These are phyloP conservation scores for Geosmithia putterillii DNA, from an alignment of 2,329 filamentous ascomycete species.

Conservation along the genomic window DNA sequence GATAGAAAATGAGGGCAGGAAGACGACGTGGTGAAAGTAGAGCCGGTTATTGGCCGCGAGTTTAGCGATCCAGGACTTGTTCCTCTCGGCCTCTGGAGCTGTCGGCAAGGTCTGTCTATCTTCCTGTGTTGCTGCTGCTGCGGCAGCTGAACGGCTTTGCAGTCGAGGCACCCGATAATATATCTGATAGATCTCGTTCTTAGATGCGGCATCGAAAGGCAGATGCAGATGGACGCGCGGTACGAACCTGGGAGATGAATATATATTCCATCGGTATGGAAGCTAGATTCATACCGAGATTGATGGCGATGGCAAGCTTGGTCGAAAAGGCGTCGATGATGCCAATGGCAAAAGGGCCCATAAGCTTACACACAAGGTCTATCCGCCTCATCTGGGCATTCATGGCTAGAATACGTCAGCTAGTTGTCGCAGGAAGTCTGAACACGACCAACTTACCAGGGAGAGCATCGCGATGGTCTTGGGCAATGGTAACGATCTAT, in stretches of 20 bases:
- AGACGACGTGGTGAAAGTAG: constrained; percentile 42
- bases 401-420: constrained; percentile 19
- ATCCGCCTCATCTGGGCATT: constrained; percentile 53
- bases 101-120: background rate
- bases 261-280: constrained; percentile 40
- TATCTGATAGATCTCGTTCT: constrained; percentile 9
- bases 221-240: constrained; percentile 12
- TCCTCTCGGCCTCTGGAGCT: background rate
- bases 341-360: constrained; percentile 43
- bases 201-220: no score
- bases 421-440: constrained; percentile 2
- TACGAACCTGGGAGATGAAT: constrained; percentile 27
- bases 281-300: constrained; percentile 33
- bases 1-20: constrained; percentile 47
- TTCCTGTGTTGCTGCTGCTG: background rate
- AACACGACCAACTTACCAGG: background rate
- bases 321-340: constrained; percentile 37
- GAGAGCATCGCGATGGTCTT: constrained; percentile 1
- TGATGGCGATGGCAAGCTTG: constrained; percentile 31
- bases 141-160: background rate
- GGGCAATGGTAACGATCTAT: constrained; percentile 27
- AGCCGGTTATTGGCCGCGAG: constrained; percentile 8
- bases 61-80: background rate
- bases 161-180: constrained; percentile 11
- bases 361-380: constrained; percentile 45